These are phyloP conservation scores for Diaporthe nobilis DNA, from an alignment of 2,329 filamentous ascomycete genomes.

Conservation along the genomic window DNA sequence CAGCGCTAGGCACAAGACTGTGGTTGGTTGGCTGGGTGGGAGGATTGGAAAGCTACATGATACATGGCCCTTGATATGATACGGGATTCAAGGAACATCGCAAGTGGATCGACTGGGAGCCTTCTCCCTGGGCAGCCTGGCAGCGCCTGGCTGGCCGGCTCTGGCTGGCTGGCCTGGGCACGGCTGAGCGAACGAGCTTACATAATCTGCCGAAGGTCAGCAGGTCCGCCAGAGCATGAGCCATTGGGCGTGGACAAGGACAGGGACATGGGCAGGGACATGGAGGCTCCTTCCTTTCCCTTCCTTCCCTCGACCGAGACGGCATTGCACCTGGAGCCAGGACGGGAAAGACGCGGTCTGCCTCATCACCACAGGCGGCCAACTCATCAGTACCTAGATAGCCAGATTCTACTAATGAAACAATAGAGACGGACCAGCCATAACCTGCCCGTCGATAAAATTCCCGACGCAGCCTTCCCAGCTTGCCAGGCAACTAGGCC, in stretches of 20 bases:
- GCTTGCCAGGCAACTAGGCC: slow-evolving; percentile 9
- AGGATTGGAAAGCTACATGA: background rate
- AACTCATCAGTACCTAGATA: slow-evolving; percentile 4
- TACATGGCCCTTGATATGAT: background rate
- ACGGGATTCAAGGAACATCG: slow-evolving; percentile 21
- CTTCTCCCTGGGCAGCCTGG: slow-evolving; percentile 12
- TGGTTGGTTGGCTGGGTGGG: slow-evolving; percentile 20
- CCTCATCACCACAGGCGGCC: background rate
- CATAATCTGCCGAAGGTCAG: slow-evolving; percentile 8
- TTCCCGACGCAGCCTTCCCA: slow-evolving; percentile 4
- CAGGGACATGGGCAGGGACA: slow-evolving; percentile 8
- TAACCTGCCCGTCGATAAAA: background rate
- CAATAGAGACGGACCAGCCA: background rate
- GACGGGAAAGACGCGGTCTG: slow-evolving; percentile 10
- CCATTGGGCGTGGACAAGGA: slow-evolving; percentile 13
- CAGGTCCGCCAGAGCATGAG: slow-evolving; percentile 5
- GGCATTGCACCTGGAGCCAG: slow-evolving; percentile 2
- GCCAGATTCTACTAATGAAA: background rate
- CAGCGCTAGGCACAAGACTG: slow-evolving; percentile 31
- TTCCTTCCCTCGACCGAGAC: background rate
- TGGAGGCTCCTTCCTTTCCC: slow-evolving; percentile 5
- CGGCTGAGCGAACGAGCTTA: slow-evolving; percentile 25
- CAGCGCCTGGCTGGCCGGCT: too few species aligned
- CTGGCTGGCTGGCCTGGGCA: background rate
- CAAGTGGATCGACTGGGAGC: slow-evolving; percentile 5